A percentile compares a stretch with the other conserved stretches of the same genome.
Evolutionary conservation across 345 rosid species (phyloP).

Genomic region (Zanthoxylum bungeanum): DNA sequence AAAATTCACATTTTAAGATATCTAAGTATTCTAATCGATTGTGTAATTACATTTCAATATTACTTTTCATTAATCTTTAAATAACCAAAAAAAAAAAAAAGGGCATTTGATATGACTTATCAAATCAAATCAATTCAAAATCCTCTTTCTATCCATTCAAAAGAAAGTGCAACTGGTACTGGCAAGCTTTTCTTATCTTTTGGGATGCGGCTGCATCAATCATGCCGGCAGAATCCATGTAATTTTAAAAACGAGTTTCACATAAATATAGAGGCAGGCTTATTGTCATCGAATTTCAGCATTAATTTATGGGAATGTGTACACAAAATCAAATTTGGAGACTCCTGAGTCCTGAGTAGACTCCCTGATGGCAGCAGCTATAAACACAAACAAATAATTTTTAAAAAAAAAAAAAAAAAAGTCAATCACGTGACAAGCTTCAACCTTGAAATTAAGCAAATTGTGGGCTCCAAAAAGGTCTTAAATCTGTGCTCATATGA

Average conservation of each 20-base stretch:
- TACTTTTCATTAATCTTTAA: too few relatives aligned
- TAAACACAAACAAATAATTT: background rate
- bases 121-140: background rate
- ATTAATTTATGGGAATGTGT: background rate
- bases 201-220: slow-evolving; percentile 6
- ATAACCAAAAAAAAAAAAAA: background rate
- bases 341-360: background rate
- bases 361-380: background rate
- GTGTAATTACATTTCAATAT: too few relatives aligned
- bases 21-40: too few relatives aligned
- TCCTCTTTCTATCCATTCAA: background rate
- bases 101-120: background rate
- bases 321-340: background rate
- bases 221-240: background rate
- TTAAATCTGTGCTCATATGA: background rate
- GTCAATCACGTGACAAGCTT: slow-evolving; percentile 25
- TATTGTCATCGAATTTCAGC: background rate
- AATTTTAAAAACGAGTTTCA: background rate
- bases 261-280: background rate
- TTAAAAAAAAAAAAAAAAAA: background rate
- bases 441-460: slow-evolving; percentile 23
- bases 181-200: background rate
- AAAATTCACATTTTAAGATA: too few relatives aligned
- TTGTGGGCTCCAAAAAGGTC: background rate
- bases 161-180: background rate